phyloP scores from a whole-genome alignment of 1,284 basidiomycete genomes.

The Wolfiporia cocos region DNA sequence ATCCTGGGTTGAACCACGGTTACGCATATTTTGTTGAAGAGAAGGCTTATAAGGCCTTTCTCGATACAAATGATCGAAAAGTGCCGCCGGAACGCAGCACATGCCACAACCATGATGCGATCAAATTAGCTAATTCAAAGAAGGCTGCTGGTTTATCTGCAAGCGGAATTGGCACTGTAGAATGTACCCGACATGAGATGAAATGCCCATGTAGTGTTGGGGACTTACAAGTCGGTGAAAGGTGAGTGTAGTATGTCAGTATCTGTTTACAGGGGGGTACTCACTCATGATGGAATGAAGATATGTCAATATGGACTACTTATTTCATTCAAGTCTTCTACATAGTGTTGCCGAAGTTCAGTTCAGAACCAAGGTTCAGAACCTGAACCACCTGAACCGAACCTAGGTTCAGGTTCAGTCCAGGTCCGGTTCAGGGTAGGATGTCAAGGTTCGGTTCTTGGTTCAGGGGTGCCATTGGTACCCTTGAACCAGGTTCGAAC shows the following conservation, averaged over 20 bases:
- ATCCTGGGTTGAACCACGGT: conserved; percentile 20
- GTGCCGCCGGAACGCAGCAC: not conserved
- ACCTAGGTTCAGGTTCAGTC: too few relatives aligned
- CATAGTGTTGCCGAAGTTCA: too few relatives aligned
- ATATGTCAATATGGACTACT: conserved; percentile 18
- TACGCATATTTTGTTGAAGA: conserved; percentile 24
- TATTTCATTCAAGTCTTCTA: too few relatives aligned
- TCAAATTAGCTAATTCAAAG: conserved; percentile 8
- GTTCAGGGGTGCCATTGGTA: too few relatives aligned
- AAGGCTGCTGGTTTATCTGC: conserved; percentile 1
- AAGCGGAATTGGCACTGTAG: conserved; percentile 4
- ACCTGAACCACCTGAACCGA: too few relatives aligned
- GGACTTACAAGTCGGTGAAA: conserved; percentile 22
- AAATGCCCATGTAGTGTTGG: conserved; percentile 17
- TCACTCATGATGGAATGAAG: too few relatives aligned
- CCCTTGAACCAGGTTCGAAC: too few relatives aligned
- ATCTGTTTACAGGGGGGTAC: not conserved
- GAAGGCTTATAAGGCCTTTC: conserved; percentile 11
- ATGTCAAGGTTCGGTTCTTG: too few relatives aligned
- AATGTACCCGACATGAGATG: conserved; percentile 17
- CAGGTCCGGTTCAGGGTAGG: too few relatives aligned
- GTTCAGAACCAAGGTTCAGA: too few relatives aligned
- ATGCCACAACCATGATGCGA: conserved; percentile 11
- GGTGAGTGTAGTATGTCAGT: conserved; percentile 8
- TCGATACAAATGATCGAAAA: not conserved